A percentile compares a stretch with the other conserved stretches of the same genome.
Conservation (phyloP, 164 flowering plant species). For the Cinnamomum micranthum region DNA sequence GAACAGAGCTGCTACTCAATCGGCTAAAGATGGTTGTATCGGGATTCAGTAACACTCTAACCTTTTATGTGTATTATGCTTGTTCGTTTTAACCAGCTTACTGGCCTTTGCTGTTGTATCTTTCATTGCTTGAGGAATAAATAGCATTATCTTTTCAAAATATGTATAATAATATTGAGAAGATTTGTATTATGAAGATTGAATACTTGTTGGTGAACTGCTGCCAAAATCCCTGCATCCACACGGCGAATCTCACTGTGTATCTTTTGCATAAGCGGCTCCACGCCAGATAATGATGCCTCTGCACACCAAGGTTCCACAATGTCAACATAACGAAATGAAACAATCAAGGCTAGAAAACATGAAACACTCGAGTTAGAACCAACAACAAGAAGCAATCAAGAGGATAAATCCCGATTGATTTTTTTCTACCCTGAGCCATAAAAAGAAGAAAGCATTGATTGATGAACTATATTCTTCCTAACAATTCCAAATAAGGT, state of each 20-base stretch:
- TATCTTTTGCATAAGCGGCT: constrained; percentile 97
- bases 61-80: no score
- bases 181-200: background rate
- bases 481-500: background rate
- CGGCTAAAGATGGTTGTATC: no score
- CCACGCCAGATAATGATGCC: constrained; percentile 94
- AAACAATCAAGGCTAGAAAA: background rate
- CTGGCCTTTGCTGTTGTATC: no score
- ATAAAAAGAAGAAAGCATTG: background rate
- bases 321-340: background rate
- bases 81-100: no score
- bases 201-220: constrained; percentile 94
- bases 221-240: constrained; percentile 85
- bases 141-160: no score
- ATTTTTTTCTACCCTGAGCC: background rate
- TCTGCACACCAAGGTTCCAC: constrained; percentile 39
- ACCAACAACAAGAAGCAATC: background rate
- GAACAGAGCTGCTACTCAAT: no score
- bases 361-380: background rate
- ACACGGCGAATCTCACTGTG: constrained; percentile 84
- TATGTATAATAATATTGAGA: background rate
- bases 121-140: no score
- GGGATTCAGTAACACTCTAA: no score
- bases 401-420: background rate
- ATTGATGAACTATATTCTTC: background rate